Conservation (phyloP, 768 basidiomycete genomes). For the Tephrocybe sp. region DNA sequence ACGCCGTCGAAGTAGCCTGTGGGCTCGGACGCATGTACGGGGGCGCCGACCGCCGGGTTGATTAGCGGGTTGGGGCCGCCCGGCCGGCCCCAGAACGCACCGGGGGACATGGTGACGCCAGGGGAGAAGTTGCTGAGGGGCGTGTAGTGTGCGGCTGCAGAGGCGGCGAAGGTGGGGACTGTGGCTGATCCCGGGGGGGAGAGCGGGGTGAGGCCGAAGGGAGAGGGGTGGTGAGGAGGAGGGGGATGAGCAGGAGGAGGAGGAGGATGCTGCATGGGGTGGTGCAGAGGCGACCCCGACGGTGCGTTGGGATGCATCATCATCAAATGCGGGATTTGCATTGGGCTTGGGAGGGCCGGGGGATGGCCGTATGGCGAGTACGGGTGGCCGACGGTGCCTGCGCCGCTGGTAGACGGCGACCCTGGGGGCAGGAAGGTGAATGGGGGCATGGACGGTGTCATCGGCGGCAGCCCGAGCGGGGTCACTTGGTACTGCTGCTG, state of each 20-base stretch:
- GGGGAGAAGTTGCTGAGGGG: slow-evolving; percentile 56
- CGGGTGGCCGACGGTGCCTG: neutral
- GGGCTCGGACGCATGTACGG: slow-evolving; percentile 38
- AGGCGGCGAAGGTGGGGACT: slow-evolving; percentile 1
- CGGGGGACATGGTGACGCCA: slow-evolving; percentile 70
- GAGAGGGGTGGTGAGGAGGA: neutral
- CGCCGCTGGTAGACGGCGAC: slow-evolving; percentile 13
- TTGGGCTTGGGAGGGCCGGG: slow-evolving; percentile 11
- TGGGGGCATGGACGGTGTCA: slow-evolving; percentile 97
- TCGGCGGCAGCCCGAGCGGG: slow-evolving; percentile 83
- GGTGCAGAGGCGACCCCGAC: neutral
- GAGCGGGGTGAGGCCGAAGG: slow-evolving; percentile 12
- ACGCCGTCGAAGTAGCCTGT: slow-evolving; percentile 45
- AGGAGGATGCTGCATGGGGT: slow-evolving; percentile 3
- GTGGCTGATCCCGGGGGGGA: slow-evolving; percentile 5
- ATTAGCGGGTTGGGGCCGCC: slow-evolving; percentile 36
- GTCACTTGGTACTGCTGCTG: slow-evolving; percentile 45
- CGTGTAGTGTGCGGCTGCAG: slow-evolving; percentile 11
- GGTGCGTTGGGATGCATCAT: neutral
- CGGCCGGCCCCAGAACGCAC: slow-evolving; percentile 66
- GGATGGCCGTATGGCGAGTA: slow-evolving; percentile 9
- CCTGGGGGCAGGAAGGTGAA: slow-evolving; percentile 76
- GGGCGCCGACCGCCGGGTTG: slow-evolving; percentile 48
- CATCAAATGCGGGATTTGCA: neutral
- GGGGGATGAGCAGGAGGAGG: neutral